Evolutionary conservation across 495 filamentous ascomycete species (phyloP).

Genomic region (Aspergillus ostianus): DNA sequence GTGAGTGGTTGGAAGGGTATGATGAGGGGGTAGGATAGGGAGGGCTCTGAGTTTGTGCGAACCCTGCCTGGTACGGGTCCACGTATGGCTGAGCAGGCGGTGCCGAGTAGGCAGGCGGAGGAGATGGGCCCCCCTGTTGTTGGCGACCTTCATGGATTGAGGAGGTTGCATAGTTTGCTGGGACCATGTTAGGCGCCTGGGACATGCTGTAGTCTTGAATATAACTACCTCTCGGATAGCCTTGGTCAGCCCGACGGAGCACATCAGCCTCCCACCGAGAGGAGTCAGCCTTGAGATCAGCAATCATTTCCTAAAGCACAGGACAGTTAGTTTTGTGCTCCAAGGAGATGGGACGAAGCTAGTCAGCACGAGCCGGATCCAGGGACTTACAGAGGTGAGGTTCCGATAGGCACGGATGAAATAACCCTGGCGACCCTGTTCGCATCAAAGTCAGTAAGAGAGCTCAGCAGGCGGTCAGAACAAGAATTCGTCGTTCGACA

Average conservation of each 20-base stretch:
- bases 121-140: constrained; percentile 39
- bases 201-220: constrained; percentile 43
- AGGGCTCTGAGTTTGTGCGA: constrained; percentile 38
- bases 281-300: constrained; percentile 81
- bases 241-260: constrained; percentile 48
- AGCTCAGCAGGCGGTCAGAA: not conserved
- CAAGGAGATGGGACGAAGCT: not conserved
- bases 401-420: constrained; percentile 87
- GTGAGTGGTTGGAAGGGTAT: constrained; percentile 40
- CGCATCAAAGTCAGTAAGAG: constrained; percentile 32
- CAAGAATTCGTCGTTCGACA: constrained; percentile 4
- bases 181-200: constrained; percentile 36
- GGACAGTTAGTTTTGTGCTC: constrained; percentile 20
- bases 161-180: constrained; percentile 36
- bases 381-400: constrained; percentile 71
- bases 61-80: constrained; percentile 39
- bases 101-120: constrained; percentile 40
- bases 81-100: constrained; percentile 36
- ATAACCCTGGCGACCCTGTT: constrained; percentile 69
- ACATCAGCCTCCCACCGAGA: constrained; percentile 74
- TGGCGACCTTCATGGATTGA: constrained; percentile 39
- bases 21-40: constrained; percentile 33
- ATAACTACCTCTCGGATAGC: constrained; percentile 48
- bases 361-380: constrained; percentile 4
- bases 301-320: constrained; percentile 73